phyloP scores from a whole-genome alignment of 2,329 filamentous ascomycete species.

The Diaporthe sp. region DNA sequence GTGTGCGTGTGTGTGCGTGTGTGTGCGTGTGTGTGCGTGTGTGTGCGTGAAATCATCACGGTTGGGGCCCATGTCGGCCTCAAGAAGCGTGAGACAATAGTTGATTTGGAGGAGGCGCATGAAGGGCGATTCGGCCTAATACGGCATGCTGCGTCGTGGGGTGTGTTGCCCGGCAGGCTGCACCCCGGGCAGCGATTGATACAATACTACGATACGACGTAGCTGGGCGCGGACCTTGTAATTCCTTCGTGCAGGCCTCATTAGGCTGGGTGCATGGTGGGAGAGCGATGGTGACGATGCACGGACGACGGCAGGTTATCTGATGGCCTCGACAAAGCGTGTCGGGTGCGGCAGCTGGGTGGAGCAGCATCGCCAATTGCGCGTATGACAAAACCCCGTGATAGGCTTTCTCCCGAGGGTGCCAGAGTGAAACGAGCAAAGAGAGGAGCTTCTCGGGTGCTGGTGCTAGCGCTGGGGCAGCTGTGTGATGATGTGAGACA shows the following conservation, averaged over 20 bases:
- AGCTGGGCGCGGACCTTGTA: constrained; percentile 7
- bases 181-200: constrained; percentile 8
- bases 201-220: not conserved
- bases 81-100: not conserved
- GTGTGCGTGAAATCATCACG: constrained; percentile 12
- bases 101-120: constrained; percentile 17
- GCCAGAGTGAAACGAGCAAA: constrained; percentile 13
- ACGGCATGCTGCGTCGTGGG: constrained; percentile 30
- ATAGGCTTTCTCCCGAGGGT: constrained; percentile 5
- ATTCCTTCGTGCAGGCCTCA: constrained; percentile 11
- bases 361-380: constrained; percentile 29
- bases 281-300: constrained; percentile 8
- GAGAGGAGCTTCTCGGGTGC: not conserved
- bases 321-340: constrained; percentile 25
- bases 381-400: constrained; percentile 35
- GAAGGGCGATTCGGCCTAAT: constrained; percentile 29
- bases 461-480: not conserved
- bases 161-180: constrained; percentile 17
- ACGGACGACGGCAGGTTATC: constrained; percentile 12
- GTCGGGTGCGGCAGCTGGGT: constrained; percentile 14
- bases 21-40: not conserved
- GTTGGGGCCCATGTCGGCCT: not conserved
- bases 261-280: constrained; percentile 16
- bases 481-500: constrained; percentile 36
- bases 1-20: not conserved